A percentile compares a stretch with the other conserved stretches of the same genome.
Evolutionary conservation across 352 stramenopile species (phyloP).

Genomic region (Pythium dissotocum): DNA sequence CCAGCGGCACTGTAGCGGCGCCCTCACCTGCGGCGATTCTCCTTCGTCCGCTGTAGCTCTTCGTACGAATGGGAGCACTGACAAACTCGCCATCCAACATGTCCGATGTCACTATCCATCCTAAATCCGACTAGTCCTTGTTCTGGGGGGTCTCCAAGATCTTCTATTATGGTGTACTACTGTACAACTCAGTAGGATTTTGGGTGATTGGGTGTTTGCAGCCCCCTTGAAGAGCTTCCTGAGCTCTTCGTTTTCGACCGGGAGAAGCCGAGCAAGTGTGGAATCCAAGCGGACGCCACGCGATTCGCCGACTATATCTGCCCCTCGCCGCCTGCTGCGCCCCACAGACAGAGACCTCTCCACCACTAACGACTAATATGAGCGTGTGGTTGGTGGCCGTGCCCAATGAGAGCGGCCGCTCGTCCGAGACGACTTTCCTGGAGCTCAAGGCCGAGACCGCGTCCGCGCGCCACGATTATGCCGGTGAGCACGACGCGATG

Average conservation of each 20-base stretch:
- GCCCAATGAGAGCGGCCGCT: conserved; percentile 82
- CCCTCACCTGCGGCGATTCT: not conserved
- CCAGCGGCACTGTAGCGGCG: not conserved
- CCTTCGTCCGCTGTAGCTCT: not conserved
- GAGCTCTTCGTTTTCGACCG: conserved; percentile 4
- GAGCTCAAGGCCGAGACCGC: conserved; percentile 85
- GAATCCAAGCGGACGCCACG: conserved; percentile 8
- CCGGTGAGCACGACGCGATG: conserved; percentile 33
- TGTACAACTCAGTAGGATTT: conserved; percentile 2
- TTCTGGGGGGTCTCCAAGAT: not conserved
- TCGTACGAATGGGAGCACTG: not conserved
- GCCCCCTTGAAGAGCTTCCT: conserved; percentile 8
- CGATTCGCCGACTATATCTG: not conserved
- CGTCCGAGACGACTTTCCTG: conserved; percentile 82
- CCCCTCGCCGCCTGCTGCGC: not conserved
- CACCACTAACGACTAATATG: conserved; percentile 20
- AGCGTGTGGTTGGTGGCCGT: conserved; percentile 82
- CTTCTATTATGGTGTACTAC: not conserved
- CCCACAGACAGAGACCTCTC: not conserved
- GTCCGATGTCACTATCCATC: not conserved
- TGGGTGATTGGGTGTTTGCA: conserved; percentile 6
- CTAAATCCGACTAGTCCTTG: not conserved
- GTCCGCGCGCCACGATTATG: conserved; percentile 80
- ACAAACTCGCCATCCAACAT: not conserved
- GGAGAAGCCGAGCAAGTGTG: not conserved